Conservation (phyloP, 371 early-diverging fungal species). For the Batrachochytrium dendrobatidis region DNA sequence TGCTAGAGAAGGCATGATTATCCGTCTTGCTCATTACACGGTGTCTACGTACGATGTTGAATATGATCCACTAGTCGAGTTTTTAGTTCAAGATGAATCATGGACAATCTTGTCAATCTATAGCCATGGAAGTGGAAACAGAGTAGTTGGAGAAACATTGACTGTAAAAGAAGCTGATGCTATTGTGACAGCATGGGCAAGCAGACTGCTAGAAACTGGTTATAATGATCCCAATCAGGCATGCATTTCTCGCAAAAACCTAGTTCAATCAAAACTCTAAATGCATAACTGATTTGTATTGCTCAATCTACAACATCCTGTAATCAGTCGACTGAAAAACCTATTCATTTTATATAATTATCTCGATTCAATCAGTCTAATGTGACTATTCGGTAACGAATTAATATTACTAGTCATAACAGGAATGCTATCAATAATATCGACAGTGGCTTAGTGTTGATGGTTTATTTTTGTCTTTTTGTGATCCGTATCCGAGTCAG, state of each 20-base stretch:
- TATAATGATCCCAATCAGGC: background rate
- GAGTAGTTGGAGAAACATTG: background rate
- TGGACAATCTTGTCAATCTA: background rate
- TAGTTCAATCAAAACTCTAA: background rate
- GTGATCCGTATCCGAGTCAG: no score
- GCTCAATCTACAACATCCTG: no score
- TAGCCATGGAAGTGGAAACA: background rate
- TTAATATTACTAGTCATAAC: no score
- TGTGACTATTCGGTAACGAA: no score
- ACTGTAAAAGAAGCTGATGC: background rate
- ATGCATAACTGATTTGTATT: no score
- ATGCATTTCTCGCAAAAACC: no score
- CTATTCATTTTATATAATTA: no score
- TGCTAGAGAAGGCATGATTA: constrained; percentile 4
- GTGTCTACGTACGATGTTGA: constrained; percentile 8
- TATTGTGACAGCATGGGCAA: background rate
- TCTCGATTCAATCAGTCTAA: no score
- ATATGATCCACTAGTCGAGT: constrained; percentile 12
- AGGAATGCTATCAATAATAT: no score
- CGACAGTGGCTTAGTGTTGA: no score
- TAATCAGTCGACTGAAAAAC: no score
- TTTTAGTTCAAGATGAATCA: background rate
- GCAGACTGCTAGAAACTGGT: background rate
- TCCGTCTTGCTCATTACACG: constrained; percentile 10
- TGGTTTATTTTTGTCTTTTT: no score